Conservation (phyloP, 176 grass and related monocot genomes). For the Coix lacrymajobi region DNA sequence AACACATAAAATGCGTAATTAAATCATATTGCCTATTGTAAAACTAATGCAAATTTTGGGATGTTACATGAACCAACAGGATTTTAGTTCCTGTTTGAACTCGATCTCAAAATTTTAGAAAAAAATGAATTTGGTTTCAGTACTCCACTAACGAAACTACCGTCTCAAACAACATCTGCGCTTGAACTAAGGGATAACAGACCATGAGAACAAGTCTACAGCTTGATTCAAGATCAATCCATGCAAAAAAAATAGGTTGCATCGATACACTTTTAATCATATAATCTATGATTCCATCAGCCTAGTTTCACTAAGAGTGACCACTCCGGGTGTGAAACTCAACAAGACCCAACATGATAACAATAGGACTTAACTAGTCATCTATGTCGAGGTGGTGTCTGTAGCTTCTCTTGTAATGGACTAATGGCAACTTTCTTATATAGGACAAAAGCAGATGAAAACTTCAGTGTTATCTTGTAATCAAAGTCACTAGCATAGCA, state of each 20-base stretch:
- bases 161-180: background rate
- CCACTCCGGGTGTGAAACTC: too few species aligned
- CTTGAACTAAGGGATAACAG: background rate
- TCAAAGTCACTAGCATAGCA: too few species aligned
- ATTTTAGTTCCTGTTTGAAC: background rate
- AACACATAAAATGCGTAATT: too few species aligned
- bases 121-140: background rate
- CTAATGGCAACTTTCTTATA: background rate
- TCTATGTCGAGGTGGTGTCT: background rate
- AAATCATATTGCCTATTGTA: too few species aligned
- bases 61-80: too few species aligned
- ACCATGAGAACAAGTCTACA: background rate
- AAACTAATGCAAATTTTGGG: too few species aligned
- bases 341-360: too few species aligned
- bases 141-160: background rate
- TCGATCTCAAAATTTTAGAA: background rate
- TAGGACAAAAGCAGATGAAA: background rate
- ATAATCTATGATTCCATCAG: too few species aligned
- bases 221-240: background rate
- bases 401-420: background rate
- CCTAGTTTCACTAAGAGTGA: too few species aligned
- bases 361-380: background rate
- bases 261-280: too few species aligned
- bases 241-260: background rate
- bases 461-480: background rate